These are phyloP conservation scores for Larix kaempferi DNA, from an alignment of 75 land plant species.

Conservation along the genomic window DNA sequence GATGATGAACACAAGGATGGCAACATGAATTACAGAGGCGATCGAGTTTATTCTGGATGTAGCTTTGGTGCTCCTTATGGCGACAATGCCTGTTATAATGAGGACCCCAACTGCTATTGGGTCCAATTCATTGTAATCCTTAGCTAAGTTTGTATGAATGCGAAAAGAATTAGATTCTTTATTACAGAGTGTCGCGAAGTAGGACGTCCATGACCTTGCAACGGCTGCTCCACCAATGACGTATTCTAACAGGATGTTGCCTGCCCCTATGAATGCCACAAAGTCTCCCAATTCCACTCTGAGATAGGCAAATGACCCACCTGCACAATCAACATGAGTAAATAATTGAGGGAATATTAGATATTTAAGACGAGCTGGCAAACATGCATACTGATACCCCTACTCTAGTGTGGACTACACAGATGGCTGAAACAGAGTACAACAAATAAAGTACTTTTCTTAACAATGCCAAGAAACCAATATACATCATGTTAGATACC, in stretches of 20 bases:
- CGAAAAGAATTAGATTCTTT: constrained; percentile 49
- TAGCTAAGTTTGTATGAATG: constrained; percentile 27
- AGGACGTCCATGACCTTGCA: constrained; percentile 73
- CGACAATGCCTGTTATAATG: constrained; percentile 29
- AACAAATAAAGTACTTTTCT: too few species aligned
- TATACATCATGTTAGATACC: too few species aligned
- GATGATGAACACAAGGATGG: constrained; percentile 60
- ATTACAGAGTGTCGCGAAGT: constrained; percentile 72
- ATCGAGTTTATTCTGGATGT: constrained; percentile 67
- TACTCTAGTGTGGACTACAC: too few species aligned
- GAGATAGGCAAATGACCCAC: constrained; percentile 75
- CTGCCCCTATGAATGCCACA: constrained; percentile 78
- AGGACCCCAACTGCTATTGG: constrained; percentile 67
- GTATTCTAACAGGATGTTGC: constrained; percentile 70
- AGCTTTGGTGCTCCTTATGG: constrained; percentile 54
- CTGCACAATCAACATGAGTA: constrained; percentile 14
- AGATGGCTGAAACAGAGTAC: too few species aligned
- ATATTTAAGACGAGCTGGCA: too few species aligned
- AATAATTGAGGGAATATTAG: neutral
- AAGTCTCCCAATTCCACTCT: constrained; percentile 84
- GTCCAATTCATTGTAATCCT: constrained; percentile 53
- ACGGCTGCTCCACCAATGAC: constrained; percentile 69
- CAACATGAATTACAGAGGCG: constrained; percentile 62
- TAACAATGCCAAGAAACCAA: too few species aligned
- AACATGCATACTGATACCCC: too few species aligned